Percentiles rank a stretch among this genome's conserved stretches.
phyloP scores from a whole-genome alignment of 2,329 filamentous ascomycete genomes.

The Nothomitra cinnamomea region DNA sequence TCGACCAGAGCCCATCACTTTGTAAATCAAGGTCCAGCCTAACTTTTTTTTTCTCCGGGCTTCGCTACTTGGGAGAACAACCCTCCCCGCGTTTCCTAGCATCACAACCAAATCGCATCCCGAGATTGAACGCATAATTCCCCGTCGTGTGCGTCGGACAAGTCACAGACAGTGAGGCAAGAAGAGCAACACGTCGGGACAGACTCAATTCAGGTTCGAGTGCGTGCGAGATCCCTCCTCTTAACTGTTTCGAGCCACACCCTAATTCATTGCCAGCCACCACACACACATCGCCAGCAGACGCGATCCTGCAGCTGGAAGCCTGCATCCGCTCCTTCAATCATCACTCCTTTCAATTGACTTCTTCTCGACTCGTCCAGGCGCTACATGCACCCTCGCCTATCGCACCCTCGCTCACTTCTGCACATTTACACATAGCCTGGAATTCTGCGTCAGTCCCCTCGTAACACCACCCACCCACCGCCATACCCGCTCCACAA shows the following conservation, averaged over 20 bases:
- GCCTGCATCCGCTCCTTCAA: slow-evolving; percentile 6
- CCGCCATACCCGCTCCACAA: neutral
- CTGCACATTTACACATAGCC: slow-evolving; percentile 1
- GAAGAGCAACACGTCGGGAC: neutral
- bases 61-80: slow-evolving; percentile 1
- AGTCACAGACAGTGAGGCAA: slow-evolving; percentile 3
- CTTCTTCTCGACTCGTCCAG: neutral
- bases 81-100: neutral
- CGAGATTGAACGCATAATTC: neutral
- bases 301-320: slow-evolving; percentile 6
- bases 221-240: slow-evolving; percentile 1
- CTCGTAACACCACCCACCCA: neutral
- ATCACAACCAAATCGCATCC: neutral
- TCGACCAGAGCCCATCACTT: slow-evolving; percentile 1
- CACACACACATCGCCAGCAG: slow-evolving; percentile 3
- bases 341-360: slow-evolving; percentile 3
- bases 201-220: neutral
- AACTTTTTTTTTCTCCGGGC: slow-evolving; percentile 5
- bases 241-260: slow-evolving; percentile 2
- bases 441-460: neutral
- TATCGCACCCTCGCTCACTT: slow-evolving; percentile 1
- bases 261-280: neutral
- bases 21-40: neutral
- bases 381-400: slow-evolving; percentile 1
- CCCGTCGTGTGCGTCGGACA: neutral